phyloP scores from a whole-genome alignment of 352 stramenopile genomes.

The Globisporangium recalcitrans region DNA sequence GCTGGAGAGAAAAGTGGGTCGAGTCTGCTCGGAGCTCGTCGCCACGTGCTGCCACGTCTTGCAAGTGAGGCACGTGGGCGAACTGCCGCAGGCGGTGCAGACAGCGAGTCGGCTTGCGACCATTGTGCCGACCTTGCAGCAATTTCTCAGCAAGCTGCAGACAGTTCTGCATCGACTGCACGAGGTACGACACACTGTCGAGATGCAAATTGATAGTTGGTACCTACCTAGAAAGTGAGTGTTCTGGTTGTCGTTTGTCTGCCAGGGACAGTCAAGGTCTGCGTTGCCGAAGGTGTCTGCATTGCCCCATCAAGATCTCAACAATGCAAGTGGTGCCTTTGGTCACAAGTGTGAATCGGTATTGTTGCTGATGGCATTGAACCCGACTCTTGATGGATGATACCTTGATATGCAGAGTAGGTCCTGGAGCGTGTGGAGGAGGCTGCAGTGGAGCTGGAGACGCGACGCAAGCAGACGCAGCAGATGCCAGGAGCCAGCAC shows the following conservation, averaged over 20 bases:
- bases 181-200: neutral
- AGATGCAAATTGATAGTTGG: too few species aligned
- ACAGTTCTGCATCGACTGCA: neutral
- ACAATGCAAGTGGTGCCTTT: too few species aligned
- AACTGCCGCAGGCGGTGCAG: conserved; percentile 14
- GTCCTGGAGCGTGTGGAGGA: conserved; percentile 9
- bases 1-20: conserved; percentile 21
- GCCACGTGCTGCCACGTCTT: conserved; percentile 26
- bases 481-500: neutral
- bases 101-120: neutral
- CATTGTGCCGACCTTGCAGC: conserved; percentile 5
- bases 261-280: neutral
- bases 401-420: neutral
- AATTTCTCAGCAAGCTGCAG: conserved; percentile 13
- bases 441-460: conserved; percentile 4
- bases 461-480: conserved; percentile 14
- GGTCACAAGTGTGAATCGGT: too few species aligned
- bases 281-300: neutral
- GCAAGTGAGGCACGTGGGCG: conserved; percentile 16
- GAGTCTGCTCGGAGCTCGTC: conserved; percentile 31
- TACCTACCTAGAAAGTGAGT: neutral
- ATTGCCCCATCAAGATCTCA: conserved; percentile 3
- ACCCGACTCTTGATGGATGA: neutral
- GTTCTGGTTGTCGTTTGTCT: neutral
- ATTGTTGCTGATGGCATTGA: neutral